Conservation (phyloP, 345 rosid genomes). For the Litchi chinensis region DNA sequence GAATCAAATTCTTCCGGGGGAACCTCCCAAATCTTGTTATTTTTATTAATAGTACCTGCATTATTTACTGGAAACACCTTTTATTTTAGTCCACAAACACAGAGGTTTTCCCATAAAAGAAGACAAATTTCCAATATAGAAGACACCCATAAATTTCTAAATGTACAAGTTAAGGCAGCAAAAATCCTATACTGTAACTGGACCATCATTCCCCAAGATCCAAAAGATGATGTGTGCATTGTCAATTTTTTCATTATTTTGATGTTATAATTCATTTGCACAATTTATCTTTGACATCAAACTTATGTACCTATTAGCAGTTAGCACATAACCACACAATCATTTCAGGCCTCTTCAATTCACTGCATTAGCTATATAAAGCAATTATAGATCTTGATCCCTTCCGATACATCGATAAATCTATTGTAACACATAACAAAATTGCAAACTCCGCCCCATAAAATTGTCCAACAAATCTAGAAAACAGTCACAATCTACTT, state of each 20-base stretch:
- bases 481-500: neutral
- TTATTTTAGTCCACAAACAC: conserved; percentile 14
- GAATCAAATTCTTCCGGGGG: conserved; percentile 82
- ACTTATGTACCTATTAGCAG: too few relatives aligned
- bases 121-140: neutral
- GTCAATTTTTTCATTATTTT: neutral
- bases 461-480: neutral
- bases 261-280: too few relatives aligned
- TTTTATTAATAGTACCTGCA: conserved; percentile 87
- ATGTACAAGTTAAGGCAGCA: neutral
- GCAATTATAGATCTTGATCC: neutral
- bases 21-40: conserved; percentile 96
- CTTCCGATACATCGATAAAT: neutral
- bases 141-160: neutral
- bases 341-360: neutral
- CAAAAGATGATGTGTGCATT: neutral
- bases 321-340: too few relatives aligned
- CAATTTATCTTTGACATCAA: too few relatives aligned
- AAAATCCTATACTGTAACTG: neutral
- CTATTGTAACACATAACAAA: neutral
- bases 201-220: neutral
- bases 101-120: neutral
- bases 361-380: neutral
- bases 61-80: conserved; percentile 65
- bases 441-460: neutral